Percentiles rank a stretch among this genome's conserved stretches.
phyloP scores from a whole-genome alignment of 1,284 basidiomycete genomes.

The Rhodotorula sp. region DNA sequence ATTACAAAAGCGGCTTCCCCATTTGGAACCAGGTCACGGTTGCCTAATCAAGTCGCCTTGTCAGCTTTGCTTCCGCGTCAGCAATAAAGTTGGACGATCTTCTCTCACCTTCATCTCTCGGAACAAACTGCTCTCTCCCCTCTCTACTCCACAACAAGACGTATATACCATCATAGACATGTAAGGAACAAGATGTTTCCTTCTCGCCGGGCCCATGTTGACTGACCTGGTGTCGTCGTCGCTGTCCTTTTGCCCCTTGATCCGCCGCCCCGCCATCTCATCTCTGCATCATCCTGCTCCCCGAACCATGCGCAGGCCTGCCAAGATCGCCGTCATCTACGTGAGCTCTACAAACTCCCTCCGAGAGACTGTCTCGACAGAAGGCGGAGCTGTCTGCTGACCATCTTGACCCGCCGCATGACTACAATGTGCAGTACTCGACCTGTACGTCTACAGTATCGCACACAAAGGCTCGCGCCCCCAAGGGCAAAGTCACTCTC shows the following conservation, averaged over 20 bases:
- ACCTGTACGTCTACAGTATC: not conserved
- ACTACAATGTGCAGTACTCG: not conserved
- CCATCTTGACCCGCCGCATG: not conserved
- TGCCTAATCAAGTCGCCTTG: too few species aligned
- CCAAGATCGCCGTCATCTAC: constrained; percentile 42
- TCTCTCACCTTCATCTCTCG: too few species aligned
- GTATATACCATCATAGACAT: not conserved
- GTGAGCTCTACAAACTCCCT: not conserved
- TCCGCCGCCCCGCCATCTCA: too few species aligned
- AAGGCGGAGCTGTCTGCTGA: not conserved
- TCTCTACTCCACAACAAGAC: not conserved
- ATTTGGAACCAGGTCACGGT: too few species aligned
- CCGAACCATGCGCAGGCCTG: constrained; percentile 4
- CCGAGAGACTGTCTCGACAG: not conserved
- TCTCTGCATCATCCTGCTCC: not conserved
- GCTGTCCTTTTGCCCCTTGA: not conserved
- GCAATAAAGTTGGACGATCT: too few species aligned
- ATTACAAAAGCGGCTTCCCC: too few species aligned
- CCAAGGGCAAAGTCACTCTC: not conserved
- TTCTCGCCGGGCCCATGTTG: too few species aligned
- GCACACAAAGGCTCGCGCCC: too few species aligned
- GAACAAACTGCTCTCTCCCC: not conserved
- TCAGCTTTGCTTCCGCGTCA: too few species aligned
- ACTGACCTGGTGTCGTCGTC: not conserved
- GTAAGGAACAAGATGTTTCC: too few species aligned